Conservation (phyloP, 75 land plant genomes). For the Isoetes taiwanensis region DNA sequence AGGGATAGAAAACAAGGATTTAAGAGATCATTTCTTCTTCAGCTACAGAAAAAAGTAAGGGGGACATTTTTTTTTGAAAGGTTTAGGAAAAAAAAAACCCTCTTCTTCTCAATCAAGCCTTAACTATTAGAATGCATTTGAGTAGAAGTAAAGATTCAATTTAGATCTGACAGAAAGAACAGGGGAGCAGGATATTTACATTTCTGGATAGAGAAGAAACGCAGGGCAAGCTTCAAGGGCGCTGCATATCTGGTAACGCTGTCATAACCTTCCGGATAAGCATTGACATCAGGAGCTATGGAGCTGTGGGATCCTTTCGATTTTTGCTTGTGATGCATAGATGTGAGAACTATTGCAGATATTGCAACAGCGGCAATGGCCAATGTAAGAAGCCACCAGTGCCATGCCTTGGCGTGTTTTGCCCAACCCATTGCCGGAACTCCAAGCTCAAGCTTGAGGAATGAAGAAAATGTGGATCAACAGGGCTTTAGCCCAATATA, state of each 20-base stretch:
- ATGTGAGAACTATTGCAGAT: conserved; percentile 1
- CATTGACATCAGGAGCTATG: not conserved
- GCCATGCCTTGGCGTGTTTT: conserved; percentile 5
- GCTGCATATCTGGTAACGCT: conserved; percentile 33
- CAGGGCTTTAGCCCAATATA: too few species aligned
- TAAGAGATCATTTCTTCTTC: not conserved
- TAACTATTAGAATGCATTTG: not conserved
- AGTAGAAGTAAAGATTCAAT: too few species aligned
- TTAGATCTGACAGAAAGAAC: not conserved
- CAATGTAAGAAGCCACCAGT: conserved; percentile 1
- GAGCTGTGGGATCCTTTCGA: not conserved
- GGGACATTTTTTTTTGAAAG: not conserved
- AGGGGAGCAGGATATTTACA: conserved; percentile 20
- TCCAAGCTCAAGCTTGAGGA: too few species aligned
- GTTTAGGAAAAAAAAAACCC: not conserved
- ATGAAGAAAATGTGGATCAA: too few species aligned
- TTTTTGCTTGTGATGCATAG: not conserved
- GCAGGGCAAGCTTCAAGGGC: conserved; percentile 44
- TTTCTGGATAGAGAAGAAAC: conserved; percentile 73
- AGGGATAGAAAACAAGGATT: not conserved
- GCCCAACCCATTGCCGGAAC: too few species aligned
- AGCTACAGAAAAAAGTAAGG: not conserved
- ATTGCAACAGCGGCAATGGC: not conserved
- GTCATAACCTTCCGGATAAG: conserved; percentile 3
- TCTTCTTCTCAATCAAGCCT: not conserved